phyloP scores from a whole-genome alignment of 2,329 filamentous ascomycete genomes.

The Sphaerulina musiva region DNA sequence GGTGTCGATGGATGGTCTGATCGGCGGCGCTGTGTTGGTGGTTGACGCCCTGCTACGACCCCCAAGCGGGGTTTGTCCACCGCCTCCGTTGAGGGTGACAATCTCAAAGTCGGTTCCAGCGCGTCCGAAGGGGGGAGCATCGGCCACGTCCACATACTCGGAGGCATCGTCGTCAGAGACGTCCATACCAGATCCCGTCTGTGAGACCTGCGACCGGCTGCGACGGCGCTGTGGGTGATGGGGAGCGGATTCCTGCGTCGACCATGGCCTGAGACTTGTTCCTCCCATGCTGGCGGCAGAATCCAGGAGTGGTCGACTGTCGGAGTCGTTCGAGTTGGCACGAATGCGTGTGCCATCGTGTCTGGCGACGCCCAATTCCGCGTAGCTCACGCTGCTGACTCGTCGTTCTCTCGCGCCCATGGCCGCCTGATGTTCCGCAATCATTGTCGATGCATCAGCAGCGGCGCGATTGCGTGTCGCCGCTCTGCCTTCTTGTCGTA shows the following conservation, averaged over 20 bases:
- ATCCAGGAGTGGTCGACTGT: slow-evolving; percentile 63
- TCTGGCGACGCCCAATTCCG: slow-evolving; percentile 65
- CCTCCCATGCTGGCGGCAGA: slow-evolving; percentile 59
- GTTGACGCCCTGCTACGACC: slow-evolving; percentile 28
- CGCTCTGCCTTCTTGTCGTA: slow-evolving; percentile 52
- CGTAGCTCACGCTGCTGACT: slow-evolving; percentile 70
- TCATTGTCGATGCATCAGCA: slow-evolving; percentile 40
- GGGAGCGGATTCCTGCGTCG: slow-evolving; percentile 9
- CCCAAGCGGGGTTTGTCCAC: slow-evolving; percentile 22
- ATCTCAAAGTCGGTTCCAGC: slow-evolving; percentile 40
- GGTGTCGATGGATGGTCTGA: slow-evolving; percentile 28
- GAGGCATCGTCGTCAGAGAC: slow-evolving; percentile 34
- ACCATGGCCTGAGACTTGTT: slow-evolving; percentile 19
- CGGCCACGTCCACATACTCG: slow-evolving; percentile 22
- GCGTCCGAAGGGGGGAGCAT: slow-evolving; percentile 29
- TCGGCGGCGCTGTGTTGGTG: slow-evolving; percentile 15
- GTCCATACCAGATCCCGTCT: slow-evolving; percentile 37
- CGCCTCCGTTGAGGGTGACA: slow-evolving; percentile 35
- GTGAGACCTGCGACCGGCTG: slow-evolving; percentile 37
- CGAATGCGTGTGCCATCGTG: slow-evolving; percentile 71
- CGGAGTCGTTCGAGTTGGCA: slow-evolving; percentile 66
- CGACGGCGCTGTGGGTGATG: slow-evolving; percentile 35
- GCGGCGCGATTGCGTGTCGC: slow-evolving; percentile 41
- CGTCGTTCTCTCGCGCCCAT: slow-evolving; percentile 52
- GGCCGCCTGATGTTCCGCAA: slow-evolving; percentile 55